A percentile compares a stretch with the other conserved stretches of the same genome.
These are phyloP conservation scores for Cutaneotrichosporon cutaneum DNA, from an alignment of 1,284 basidiomycete species.

Conservation along the genomic window DNA sequence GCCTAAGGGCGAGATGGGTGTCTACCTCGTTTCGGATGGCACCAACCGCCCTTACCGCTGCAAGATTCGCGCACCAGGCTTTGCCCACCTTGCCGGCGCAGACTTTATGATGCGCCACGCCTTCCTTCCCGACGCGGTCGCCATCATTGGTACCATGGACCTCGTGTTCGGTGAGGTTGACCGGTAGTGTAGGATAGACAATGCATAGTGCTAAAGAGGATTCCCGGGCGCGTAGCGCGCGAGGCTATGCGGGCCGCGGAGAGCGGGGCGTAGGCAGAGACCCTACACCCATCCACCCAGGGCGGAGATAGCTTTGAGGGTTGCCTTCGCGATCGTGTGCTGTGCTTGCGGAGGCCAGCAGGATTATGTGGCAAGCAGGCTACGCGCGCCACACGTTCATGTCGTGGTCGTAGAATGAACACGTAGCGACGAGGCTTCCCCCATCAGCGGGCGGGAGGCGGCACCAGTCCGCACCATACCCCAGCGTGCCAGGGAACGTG, in stretches of 20 bases:
- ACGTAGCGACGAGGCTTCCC: conserved; percentile 68
- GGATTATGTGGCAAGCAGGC: no score
- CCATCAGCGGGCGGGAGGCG: conserved; percentile 48
- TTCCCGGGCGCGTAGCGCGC: background rate
- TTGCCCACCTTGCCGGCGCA: conserved; percentile 84
- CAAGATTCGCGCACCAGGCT: conserved; percentile 90
- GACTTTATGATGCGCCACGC: conserved; percentile 87
- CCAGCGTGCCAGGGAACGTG: conserved; percentile 79
- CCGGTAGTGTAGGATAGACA: conserved; percentile 38
- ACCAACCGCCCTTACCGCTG: conserved; percentile 90
- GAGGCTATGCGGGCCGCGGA: no score
- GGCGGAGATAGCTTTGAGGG: no score
- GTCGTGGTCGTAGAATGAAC: conserved; percentile 93
- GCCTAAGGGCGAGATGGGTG: conserved; percentile 97
- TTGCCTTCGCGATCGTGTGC: no score
- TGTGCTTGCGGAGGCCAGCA: no score
- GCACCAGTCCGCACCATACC: conserved; percentile 97
- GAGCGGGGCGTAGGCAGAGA: background rate
- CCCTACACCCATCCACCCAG: no score
- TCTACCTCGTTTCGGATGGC: conserved; percentile 92
- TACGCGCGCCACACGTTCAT: conserved; percentile 76
- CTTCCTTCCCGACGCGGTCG: conserved; percentile 86
- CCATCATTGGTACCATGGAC: conserved; percentile 91
- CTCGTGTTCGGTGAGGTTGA: conserved; percentile 71
- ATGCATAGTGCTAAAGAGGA: conserved; percentile 20